phyloP scores from a whole-genome alignment of 2,329 filamentous ascomycete genomes.

The Aschersonia sp. region DNA sequence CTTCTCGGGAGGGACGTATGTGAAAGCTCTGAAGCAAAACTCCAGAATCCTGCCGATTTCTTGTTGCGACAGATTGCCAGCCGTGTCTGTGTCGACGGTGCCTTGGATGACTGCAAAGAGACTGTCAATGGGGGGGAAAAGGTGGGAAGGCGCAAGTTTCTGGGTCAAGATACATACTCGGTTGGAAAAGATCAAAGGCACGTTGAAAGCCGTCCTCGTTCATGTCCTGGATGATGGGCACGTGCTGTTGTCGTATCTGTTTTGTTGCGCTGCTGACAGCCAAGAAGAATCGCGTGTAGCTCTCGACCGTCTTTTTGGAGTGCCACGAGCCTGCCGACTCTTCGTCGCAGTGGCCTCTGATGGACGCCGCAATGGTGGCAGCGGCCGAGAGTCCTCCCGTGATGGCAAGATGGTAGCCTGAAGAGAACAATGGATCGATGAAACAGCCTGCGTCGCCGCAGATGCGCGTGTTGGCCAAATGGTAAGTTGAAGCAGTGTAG shows the following conservation, averaged over 20 bases:
- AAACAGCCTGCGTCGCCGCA: constrained; percentile 33
- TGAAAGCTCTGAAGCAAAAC: constrained; percentile 18
- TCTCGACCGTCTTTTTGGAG: constrained; percentile 25
- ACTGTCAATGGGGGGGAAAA: too few relatives aligned
- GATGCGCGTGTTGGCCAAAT: constrained; percentile 22
- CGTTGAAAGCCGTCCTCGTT: constrained; percentile 26
- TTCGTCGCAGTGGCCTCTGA: constrained; percentile 23
- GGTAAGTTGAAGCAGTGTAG: constrained; percentile 28
- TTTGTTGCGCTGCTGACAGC: constrained; percentile 11
- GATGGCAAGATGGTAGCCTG: constrained; percentile 30
- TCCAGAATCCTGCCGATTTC: constrained; percentile 17
- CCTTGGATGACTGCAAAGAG: constrained; percentile 20
- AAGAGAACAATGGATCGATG: constrained; percentile 34
- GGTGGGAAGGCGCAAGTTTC: too few relatives aligned
- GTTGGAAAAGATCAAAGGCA: constrained; percentile 25
- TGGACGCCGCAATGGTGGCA: constrained; percentile 23
- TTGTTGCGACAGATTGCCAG: constrained; percentile 13
- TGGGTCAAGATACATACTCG: constrained; percentile 14
- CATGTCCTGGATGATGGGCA: constrained; percentile 23
- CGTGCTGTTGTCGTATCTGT: constrained; percentile 24
- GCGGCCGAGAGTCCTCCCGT: constrained; percentile 28
- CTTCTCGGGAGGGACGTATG: constrained; percentile 5
- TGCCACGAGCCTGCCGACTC: constrained; percentile 24
- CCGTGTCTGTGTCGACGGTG: constrained; percentile 13
- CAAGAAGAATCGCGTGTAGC: constrained; percentile 30